Evolutionary conservation across 495 filamentous ascomycete species (phyloP).

Genomic region (Penicillium robsamsonii): DNA sequence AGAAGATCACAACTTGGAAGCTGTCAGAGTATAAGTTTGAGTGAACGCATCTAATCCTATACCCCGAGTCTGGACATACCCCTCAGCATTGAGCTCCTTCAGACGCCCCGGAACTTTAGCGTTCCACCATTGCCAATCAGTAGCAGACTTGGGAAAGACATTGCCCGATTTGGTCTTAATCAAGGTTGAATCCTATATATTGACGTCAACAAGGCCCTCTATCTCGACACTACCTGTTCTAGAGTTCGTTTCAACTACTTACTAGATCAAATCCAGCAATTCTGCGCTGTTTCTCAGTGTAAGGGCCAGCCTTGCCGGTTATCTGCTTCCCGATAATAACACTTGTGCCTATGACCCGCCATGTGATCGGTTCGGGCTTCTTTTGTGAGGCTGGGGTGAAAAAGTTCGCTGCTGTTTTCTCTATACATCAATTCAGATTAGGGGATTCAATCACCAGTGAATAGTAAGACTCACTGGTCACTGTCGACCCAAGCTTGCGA

Average conservation of each 20-base stretch:
- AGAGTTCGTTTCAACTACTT: conserved; percentile 23
- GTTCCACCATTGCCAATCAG: conserved; percentile 98
- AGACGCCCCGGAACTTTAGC: conserved; percentile 62
- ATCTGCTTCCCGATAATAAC: conserved; percentile 75
- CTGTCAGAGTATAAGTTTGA: conserved; percentile 37
- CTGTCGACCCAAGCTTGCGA: conserved; percentile 65
- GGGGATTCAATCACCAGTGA: neutral
- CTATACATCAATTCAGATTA: conserved; percentile 18
- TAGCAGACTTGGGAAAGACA: conserved; percentile 62
- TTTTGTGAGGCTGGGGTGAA: conserved; percentile 89
- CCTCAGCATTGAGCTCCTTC: conserved; percentile 64
- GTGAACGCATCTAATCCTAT: neutral
- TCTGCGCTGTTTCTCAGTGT: conserved; percentile 46
- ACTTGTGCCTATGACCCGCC: conserved; percentile 66
- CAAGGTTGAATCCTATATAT: conserved; percentile 76
- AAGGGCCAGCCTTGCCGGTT: conserved; percentile 28
- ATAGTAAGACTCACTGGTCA: conserved; percentile 59
- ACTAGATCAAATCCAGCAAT: conserved; percentile 93
- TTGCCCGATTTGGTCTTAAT: conserved; percentile 79
- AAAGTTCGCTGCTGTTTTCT: conserved; percentile 76
- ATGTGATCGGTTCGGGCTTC: conserved; percentile 71
- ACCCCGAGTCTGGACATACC: conserved; percentile 47
- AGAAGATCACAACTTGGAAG: conserved; percentile 76
- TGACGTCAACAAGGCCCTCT: neutral
- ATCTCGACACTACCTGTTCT: no score